Percentiles rank a stretch among this genome's conserved stretches.
Conservation (phyloP, 495 filamentous ascomycete genomes). For the Penicillium subrubescens region DNA sequence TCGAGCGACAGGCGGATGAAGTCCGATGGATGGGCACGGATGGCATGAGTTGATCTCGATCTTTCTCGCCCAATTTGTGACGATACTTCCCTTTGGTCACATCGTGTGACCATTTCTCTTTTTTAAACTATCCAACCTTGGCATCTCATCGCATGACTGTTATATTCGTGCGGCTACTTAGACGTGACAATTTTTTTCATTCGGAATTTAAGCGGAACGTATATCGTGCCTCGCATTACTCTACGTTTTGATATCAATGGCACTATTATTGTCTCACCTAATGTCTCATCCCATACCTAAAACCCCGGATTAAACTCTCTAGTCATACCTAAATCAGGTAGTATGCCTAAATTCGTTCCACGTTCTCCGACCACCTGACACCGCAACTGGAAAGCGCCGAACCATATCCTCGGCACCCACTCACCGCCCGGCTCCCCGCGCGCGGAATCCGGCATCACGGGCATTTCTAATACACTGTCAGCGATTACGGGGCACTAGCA, state of each 20-base stretch:
- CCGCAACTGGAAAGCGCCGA: not conserved
- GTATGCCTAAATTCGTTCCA: not conserved
- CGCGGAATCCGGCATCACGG: slow-evolving; percentile 27
- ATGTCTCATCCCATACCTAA: no score
- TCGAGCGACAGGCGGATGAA: slow-evolving; percentile 82
- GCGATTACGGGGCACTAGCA: slow-evolving; percentile 21
- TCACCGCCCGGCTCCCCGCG: slow-evolving; percentile 30
- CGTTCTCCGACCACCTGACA: not conserved
- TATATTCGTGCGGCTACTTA: not conserved
- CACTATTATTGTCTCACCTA: not conserved
- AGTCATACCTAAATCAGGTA: not conserved
- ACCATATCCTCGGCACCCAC: not conserved
- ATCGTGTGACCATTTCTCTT: not conserved
- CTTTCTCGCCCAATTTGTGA: not conserved
- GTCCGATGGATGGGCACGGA: slow-evolving; percentile 74
- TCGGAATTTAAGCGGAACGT: not conserved
- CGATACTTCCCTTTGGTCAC: not conserved
- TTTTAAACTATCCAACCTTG: not conserved
- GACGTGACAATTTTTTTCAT: not conserved
- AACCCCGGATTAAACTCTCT: not conserved
- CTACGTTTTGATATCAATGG: not conserved
- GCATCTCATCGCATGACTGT: not conserved
- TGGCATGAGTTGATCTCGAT: slow-evolving; percentile 47
- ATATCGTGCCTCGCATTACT: not conserved
- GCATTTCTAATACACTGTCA: slow-evolving; percentile 36